These are phyloP conservation scores for Aspergillus alliaceus DNA, from an alignment of 2,329 filamentous ascomycete species.

Conservation along the genomic window DNA sequence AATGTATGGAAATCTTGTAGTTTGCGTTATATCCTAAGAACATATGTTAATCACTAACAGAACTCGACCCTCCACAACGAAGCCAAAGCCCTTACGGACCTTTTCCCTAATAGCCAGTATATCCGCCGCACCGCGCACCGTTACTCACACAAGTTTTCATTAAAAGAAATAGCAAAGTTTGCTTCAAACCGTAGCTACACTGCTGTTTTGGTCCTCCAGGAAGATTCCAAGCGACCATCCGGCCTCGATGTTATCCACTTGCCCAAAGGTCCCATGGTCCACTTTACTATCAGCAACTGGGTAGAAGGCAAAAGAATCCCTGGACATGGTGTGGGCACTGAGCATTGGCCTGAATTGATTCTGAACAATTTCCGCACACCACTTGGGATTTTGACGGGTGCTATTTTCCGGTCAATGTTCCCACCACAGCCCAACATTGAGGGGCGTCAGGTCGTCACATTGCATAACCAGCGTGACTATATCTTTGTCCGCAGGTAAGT, in stretches of 20 bases:
- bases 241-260: constrained; percentile 83
- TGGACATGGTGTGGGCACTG: constrained; percentile 85
- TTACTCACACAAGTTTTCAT: constrained; percentile 85
- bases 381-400: constrained; percentile 81
- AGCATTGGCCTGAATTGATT: constrained; percentile 85
- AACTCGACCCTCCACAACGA: constrained; percentile 86
- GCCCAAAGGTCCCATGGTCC: constrained; percentile 83
- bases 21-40: no score
- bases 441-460: constrained; percentile 84
- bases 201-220: constrained; percentile 78
- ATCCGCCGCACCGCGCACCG: constrained; percentile 81
- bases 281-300: constrained; percentile 90
- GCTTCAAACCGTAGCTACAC: constrained; percentile 81
- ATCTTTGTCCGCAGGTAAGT: constrained; percentile 72
- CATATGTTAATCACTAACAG: constrained; percentile 1
- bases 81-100: constrained; percentile 71
- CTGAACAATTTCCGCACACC: constrained; percentile 95
- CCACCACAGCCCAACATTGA: constrained; percentile 79
- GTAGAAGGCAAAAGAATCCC: constrained; percentile 83
- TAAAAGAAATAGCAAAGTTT: constrained; percentile 86
- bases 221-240: constrained; percentile 82
- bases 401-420: constrained; percentile 77
- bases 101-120: constrained; percentile 81
- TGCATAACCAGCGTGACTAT: constrained; percentile 95
- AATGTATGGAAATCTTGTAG: neutral